A percentile compares a stretch with the other conserved stretches of the same genome.
Conservation (phyloP, 257 asterid species). For the Phtheirospermum japonicum region DNA sequence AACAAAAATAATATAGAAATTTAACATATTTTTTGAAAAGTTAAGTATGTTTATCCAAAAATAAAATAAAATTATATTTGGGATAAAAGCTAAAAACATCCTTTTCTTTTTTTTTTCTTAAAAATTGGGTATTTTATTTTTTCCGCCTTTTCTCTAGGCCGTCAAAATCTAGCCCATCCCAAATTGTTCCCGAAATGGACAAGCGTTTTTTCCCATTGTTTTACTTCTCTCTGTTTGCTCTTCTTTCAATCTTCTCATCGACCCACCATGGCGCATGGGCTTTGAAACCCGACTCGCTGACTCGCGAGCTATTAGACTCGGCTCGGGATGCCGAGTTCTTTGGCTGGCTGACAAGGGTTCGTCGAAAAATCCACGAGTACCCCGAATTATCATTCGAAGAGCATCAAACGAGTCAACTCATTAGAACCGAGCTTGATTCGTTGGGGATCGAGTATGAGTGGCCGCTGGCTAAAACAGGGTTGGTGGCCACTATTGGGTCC, state of each 20-base stretch:
- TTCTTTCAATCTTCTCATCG: constrained; percentile 26
- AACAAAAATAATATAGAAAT: too few species aligned
- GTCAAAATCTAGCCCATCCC: too few species aligned
- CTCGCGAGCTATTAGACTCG: constrained; percentile 53
- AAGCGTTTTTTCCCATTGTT: constrained; percentile 16
- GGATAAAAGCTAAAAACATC: too few species aligned
- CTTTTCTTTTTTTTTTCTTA: too few species aligned
- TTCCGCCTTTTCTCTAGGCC: too few species aligned
- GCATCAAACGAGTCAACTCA: constrained; percentile 62
- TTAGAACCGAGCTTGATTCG: constrained; percentile 67
- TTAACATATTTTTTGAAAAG: too few species aligned
- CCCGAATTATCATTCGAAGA: constrained; percentile 83
- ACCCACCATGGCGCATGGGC: constrained; percentile 27
- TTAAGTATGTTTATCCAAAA: too few species aligned
- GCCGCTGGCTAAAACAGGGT: constrained; percentile 79
- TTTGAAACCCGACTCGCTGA: constrained; percentile 30
- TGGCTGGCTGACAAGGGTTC: constrained; percentile 62
- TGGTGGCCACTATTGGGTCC: constrained; percentile 77
- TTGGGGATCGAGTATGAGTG: constrained; percentile 66
- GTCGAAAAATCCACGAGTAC: constrained; percentile 73
- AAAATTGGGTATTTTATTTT: too few species aligned
- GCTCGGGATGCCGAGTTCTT: constrained; percentile 55
- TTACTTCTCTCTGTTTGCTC: constrained; percentile 23
- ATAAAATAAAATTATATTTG: too few species aligned
- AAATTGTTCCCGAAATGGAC: constrained; percentile 13